Evolutionary conservation across 331 rosid species (phyloP).

Genomic region (Stylosanthes scabra): DNA sequence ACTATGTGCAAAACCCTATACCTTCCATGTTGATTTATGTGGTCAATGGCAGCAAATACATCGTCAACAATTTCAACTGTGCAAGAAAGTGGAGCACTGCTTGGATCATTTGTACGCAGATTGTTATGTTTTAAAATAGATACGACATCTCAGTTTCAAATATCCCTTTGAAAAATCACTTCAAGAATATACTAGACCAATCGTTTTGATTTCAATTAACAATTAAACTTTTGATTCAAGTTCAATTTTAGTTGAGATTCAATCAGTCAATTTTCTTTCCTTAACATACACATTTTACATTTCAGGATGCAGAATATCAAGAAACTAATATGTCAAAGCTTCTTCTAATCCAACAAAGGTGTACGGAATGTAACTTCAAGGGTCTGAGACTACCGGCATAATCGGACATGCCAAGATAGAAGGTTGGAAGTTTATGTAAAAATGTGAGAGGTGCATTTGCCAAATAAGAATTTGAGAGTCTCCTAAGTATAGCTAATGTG

Average conservation of each 20-base stretch:
- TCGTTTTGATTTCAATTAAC: background rate
- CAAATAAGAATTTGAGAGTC: no score
- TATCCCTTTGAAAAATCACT: constrained; percentile 8
- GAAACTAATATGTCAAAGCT: constrained; percentile 6
- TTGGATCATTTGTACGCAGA: constrained; percentile 4
- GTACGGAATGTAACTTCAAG: no score
- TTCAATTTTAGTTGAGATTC: background rate
- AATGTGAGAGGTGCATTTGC: no score
- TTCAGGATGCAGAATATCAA: background rate
- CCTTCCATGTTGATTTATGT: constrained; percentile 85
- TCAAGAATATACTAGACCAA: constrained; percentile 2
- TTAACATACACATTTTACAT: constrained; percentile 1
- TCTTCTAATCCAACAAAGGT: background rate
- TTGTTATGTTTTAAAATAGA: constrained; percentile 4
- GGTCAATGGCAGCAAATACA: constrained; percentile 76
- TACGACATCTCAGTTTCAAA: background rate
- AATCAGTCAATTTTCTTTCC: background rate
- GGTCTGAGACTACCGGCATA: no score
- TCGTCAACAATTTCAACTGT: constrained; percentile 87
- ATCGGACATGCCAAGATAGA: no score
- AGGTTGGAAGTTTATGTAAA: no score
- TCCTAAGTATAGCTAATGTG: no score
- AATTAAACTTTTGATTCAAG: background rate
- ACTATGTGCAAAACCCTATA: constrained; percentile 10
- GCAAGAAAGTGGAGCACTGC: constrained; percentile 52